A percentile compares a stretch with the other conserved stretches of the same genome.
Evolutionary conservation across 306 rosid genomes (phyloP).

Genomic region (Cucumis cinereus): DNA sequence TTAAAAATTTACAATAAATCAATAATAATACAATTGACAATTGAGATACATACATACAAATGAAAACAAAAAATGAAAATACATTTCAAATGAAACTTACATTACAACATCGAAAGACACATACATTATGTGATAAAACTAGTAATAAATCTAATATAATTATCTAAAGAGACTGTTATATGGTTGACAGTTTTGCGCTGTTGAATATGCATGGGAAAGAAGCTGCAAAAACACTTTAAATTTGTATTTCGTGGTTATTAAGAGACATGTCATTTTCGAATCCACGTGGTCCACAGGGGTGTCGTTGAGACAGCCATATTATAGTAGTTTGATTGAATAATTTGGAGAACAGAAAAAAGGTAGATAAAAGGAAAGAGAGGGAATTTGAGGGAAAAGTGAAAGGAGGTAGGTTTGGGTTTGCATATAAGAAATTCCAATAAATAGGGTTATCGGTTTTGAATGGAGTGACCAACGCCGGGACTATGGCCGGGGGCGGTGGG

Average conservation of each 20-base stretch:
- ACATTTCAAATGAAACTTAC: no score
- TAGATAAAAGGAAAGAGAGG: neutral
- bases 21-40: neutral
- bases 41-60: neutral
- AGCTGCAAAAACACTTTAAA: no score
- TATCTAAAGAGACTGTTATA: no score
- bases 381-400: neutral
- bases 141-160: no score
- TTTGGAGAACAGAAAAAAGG: no score
- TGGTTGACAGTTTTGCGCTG: neutral
- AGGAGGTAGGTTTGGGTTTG: no score
- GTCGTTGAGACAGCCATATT: no score
- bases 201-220: neutral
- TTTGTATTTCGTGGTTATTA: no score
- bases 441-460: constrained; percentile 16
- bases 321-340: no score
- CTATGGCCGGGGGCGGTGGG: constrained; percentile 67
- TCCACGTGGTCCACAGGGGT: no score
- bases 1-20: neutral
- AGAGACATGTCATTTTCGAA: neutral
- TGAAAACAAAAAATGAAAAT: neutral
- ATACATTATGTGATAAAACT: no score
- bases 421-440: neutral
- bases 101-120: neutral
- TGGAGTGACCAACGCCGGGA: constrained; percentile 72